Evolutionary conservation across 768 basidiomycete genomes (phyloP).

Genomic region (Boletus huronensis): DNA sequence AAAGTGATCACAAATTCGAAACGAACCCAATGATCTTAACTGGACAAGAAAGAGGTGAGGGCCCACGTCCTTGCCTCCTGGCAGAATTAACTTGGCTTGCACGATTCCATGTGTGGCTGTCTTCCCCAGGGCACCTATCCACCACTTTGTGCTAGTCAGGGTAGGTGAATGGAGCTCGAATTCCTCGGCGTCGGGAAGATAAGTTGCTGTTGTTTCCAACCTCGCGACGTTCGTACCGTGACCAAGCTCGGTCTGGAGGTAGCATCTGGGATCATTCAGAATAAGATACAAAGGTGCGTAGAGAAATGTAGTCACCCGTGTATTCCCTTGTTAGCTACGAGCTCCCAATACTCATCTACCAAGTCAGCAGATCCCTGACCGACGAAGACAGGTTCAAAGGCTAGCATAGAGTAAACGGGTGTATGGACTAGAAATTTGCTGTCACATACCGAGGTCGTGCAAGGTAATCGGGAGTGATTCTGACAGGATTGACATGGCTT

Average conservation of each 20-base stretch:
- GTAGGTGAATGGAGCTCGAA: conserved; percentile 78
- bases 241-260: conserved; percentile 75
- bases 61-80: conserved; percentile 56
- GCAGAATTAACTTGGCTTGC: conserved; percentile 70
- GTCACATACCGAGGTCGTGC: conserved; percentile 34
- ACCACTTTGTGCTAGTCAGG: conserved; percentile 77
- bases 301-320: conserved; percentile 37
- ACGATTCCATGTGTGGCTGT: conserved; percentile 74
- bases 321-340: conserved; percentile 54
- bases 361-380: conserved; percentile 58
- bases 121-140: conserved; percentile 72
- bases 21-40: conserved; percentile 56
- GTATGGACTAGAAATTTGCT: conserved; percentile 26
- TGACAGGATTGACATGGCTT: conserved; percentile 49
- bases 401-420: conserved; percentile 11
- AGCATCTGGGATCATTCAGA: conserved; percentile 41
- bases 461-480: conserved; percentile 49
- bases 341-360: conserved; percentile 46
- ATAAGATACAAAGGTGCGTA: not conserved
- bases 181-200: conserved; percentile 58
- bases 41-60: conserved; percentile 77
- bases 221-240: conserved; percentile 70
- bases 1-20: not conserved
- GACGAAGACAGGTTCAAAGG: conserved; percentile 66
- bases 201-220: conserved; percentile 76